Percentiles rank a stretch among this genome's conserved stretches.
Conservation (phyloP, 2,329 filamentous ascomycete species). For the Thielaviopsis ethacetica region DNA sequence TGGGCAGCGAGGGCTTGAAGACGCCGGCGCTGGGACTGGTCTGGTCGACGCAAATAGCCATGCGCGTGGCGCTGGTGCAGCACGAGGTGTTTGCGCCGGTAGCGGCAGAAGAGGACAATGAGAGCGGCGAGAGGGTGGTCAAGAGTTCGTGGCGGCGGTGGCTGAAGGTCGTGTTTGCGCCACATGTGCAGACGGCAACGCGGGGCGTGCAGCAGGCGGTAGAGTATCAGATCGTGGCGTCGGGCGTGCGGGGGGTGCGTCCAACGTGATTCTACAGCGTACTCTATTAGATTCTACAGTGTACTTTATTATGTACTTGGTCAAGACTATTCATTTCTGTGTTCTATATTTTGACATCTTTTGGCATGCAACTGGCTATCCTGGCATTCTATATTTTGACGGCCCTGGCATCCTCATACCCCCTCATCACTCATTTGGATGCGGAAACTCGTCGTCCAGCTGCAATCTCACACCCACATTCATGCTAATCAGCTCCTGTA, state of each 20-base stretch:
- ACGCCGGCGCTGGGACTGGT: constrained; percentile 76
- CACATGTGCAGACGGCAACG: constrained; percentile 46
- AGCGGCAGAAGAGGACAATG: constrained; percentile 25
- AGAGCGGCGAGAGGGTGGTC: constrained; percentile 22
- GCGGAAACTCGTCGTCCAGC: constrained; percentile 85
- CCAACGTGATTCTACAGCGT: neutral
- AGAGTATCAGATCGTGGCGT: constrained; percentile 61
- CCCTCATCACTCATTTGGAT: constrained; percentile 26
- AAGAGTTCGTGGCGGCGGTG: constrained; percentile 52
- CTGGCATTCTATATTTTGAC: too few relatives aligned
- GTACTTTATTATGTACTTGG: too few relatives aligned
- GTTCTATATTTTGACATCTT: neutral
- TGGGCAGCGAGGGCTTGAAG: constrained; percentile 36
- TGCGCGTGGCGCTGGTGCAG: constrained; percentile 67
- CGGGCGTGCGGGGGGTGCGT: constrained; percentile 33
- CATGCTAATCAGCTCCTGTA: constrained; percentile 96
- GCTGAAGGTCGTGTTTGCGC: constrained; percentile 81
- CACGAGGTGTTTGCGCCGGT: constrained; percentile 34
- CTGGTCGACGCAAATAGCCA: constrained; percentile 80
- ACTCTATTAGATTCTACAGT: too few relatives aligned
- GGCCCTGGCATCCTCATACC: neutral
- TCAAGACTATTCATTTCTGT: neutral
- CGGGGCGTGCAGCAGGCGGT: constrained; percentile 34
- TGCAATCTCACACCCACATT: constrained; percentile 90
- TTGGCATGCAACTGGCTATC: neutral